A percentile compares a stretch with the other conserved stretches of the same genome.
Evolutionary conservation across 495 filamentous ascomycete species (phyloP).

Genomic region (Podospora pseudocomata): DNA sequence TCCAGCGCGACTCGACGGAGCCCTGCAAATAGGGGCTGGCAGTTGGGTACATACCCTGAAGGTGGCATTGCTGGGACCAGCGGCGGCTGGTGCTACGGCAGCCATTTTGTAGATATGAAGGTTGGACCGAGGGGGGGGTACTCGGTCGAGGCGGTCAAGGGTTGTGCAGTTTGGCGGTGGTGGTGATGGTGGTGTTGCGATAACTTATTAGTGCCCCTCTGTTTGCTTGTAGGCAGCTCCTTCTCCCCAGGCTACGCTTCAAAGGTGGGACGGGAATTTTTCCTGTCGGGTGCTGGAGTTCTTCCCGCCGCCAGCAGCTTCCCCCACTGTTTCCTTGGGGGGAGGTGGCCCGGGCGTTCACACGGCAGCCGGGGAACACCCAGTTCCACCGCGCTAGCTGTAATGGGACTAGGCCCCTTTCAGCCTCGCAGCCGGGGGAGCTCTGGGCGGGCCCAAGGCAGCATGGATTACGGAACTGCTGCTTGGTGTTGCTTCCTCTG

Average conservation of each 20-base stretch:
- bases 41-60: slow-evolving; percentile 63
- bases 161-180: slow-evolving; percentile 1
- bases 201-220: slow-evolving; percentile 13
- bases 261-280: slow-evolving; percentile 32
- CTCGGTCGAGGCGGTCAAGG: slow-evolving; percentile 17
- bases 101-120: slow-evolving; percentile 53
- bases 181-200: slow-evolving; percentile 9
- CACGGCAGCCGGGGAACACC: not conserved
- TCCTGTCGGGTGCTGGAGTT: slow-evolving; percentile 32
- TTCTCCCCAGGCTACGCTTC: slow-evolving; percentile 18
- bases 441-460: slow-evolving; percentile 33
- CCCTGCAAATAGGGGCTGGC: slow-evolving; percentile 9
- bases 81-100: slow-evolving; percentile 51
- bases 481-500: slow-evolving; percentile 19
- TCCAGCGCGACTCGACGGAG: not conserved
- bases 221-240: slow-evolving; percentile 28
- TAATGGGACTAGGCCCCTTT: slow-evolving; percentile 20
- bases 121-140: not conserved
- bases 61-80: slow-evolving; percentile 61
- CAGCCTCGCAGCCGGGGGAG: slow-evolving; percentile 27
- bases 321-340: not conserved
- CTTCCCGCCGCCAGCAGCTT: slow-evolving; percentile 21
- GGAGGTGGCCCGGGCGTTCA: slow-evolving; percentile 15
- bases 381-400: slow-evolving; percentile 17
- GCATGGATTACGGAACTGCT: slow-evolving; percentile 39